Evolutionary conservation across 2,329 filamentous ascomycete genomes (phyloP).

Genomic region (Colletotrichum tropicicola): DNA sequence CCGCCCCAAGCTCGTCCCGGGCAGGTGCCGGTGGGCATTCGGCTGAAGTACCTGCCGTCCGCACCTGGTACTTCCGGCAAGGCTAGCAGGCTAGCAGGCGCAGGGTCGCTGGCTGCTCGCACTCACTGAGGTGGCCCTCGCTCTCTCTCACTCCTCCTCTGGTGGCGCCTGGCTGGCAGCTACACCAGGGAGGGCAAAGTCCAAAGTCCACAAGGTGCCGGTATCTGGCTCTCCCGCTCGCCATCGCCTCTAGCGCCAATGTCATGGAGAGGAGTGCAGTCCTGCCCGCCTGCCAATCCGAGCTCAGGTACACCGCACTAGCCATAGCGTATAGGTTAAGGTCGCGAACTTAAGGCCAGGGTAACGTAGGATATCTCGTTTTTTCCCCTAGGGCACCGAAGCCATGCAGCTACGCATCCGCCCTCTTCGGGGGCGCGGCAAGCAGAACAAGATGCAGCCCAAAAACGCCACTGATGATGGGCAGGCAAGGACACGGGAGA

Average conservation of each 20-base stretch:
- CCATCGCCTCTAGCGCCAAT: constrained; percentile 22
- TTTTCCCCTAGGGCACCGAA: not conserved
- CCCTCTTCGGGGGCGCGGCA: not conserved
- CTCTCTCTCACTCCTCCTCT: too few species aligned
- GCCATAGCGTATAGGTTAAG: not conserved
- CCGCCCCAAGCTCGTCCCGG: constrained; percentile 6
- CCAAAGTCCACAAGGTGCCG: constrained; percentile 6
- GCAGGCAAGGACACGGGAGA: not conserved
- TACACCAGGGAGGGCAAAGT: constrained; percentile 2
- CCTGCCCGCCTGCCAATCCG: constrained; percentile 2
- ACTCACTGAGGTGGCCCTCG: too few species aligned
- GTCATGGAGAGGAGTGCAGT: not conserved
- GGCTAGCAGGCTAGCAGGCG: constrained; percentile 5
- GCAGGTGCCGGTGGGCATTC: not conserved
- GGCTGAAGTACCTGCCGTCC: not conserved
- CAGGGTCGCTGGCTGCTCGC: not conserved
- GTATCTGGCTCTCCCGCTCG: constrained; percentile 21
- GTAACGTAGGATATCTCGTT: constrained; percentile 23
- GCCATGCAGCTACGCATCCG: not conserved
- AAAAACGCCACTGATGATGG: constrained; percentile 26
- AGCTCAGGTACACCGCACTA: not conserved
- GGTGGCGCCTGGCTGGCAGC: too few species aligned
- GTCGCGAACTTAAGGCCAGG: constrained; percentile 2
- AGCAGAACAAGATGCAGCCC: not conserved
- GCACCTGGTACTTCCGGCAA: constrained; percentile 7